phyloP scores from a whole-genome alignment of 192 early-diverging fungal genomes.

The Gaertneriomyces sp. region DNA sequence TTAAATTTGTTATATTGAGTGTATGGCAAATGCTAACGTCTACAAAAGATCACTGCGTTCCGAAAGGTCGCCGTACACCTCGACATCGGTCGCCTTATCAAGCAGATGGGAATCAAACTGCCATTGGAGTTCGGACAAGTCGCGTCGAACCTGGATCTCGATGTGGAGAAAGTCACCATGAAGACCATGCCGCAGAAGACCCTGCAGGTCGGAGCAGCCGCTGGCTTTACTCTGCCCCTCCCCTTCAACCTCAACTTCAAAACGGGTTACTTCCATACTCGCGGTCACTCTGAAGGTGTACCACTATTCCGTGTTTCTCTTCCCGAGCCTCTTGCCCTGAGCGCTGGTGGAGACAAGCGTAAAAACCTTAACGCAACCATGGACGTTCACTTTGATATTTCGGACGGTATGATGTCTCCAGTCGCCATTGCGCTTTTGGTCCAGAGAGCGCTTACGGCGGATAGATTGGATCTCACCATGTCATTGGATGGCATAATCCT shows the following conservation, averaged over 20 bases:
- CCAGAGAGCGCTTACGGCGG: conserved; percentile 19
- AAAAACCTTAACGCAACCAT: conserved; percentile 11
- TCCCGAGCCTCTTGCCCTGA: not conserved
- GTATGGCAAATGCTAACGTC: not conserved
- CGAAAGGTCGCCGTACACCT: conserved; percentile 23
- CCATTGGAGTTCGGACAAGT: conserved; percentile 18
- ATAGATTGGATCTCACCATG: conserved; percentile 7
- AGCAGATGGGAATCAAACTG: conserved; percentile 18
- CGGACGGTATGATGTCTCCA: conserved; percentile 14
- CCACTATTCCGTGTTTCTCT: conserved; percentile 17
- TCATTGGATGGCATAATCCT: conserved; percentile 14
- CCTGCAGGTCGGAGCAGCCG: conserved; percentile 10
- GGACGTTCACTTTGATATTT: conserved; percentile 8
- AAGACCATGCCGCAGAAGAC: conserved; percentile 12
- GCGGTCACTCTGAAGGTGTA: conserved; percentile 3
- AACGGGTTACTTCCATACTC: conserved; percentile 25
- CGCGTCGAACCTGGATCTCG: conserved; percentile 16
- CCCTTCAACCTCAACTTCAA: conserved; percentile 21
- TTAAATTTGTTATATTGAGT: not conserved
- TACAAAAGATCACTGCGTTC: conserved; percentile 26
- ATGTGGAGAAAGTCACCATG: conserved; percentile 3
- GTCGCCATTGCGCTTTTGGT: conserved; percentile 21
- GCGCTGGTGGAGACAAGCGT: conserved; percentile 3
- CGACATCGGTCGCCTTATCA: conserved; percentile 5
- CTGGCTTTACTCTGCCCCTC: conserved; percentile 22